Conservation (phyloP, 306 rosid species). For the Cicer yamashitae region DNA sequence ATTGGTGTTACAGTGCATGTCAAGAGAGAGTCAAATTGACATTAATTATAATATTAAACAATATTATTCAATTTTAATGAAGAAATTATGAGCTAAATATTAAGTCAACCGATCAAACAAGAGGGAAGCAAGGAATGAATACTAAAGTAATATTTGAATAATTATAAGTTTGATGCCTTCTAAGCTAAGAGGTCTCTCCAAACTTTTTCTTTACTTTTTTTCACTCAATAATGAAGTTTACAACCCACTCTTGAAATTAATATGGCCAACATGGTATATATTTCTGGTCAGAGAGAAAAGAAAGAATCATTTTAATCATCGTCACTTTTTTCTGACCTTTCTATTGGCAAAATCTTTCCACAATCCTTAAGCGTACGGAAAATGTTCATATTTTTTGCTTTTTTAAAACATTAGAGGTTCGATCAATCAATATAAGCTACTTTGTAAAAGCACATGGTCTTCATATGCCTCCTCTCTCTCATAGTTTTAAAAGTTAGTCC, state of each 20-base stretch:
- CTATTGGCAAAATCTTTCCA: constrained; percentile 47
- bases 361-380: constrained; percentile 31
- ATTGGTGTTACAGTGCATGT: background rate
- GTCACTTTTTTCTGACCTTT: constrained; percentile 38
- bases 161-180: constrained; percentile 44
- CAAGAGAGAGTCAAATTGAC: background rate
- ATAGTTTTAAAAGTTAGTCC: constrained; percentile 2
- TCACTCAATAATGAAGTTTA: constrained; percentile 48
- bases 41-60: background rate
- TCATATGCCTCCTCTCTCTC: background rate
- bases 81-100: too few relatives aligned
- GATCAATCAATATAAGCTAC: constrained; percentile 36
- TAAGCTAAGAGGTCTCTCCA: constrained; percentile 50
- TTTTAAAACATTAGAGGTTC: constrained; percentile 19
- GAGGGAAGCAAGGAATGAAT: constrained; percentile 39
- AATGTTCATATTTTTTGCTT: constrained; percentile 16
- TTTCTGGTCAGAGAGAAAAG: constrained; percentile 43
- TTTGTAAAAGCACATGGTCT: constrained; percentile 33
- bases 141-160: constrained; percentile 38
- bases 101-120: constrained; percentile 44
- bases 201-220: constrained; percentile 37
- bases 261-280: constrained; percentile 30
- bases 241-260: constrained; percentile 36
- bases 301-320: constrained; percentile 22
- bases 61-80: constrained; percentile 6